Evolutionary conservation across 2,329 filamentous ascomycete genomes (phyloP).

Genomic region (Fusarium beomiforme): DNA sequence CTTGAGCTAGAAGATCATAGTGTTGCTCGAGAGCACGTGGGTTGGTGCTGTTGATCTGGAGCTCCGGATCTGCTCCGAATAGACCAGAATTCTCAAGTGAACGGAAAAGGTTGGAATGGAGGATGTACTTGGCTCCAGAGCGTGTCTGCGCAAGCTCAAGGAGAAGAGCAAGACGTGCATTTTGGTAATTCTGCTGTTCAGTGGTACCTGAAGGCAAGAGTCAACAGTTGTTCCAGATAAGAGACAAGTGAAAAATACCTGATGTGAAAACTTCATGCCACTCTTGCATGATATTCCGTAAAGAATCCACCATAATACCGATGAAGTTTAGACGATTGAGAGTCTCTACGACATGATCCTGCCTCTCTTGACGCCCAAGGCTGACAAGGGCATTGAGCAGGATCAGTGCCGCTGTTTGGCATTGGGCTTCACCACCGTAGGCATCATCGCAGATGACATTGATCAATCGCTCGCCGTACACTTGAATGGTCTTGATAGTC

Average conservation of each 20-base stretch:
- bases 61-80: conserved; percentile 90
- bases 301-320: conserved; percentile 86
- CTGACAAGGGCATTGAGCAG: conserved; percentile 82
- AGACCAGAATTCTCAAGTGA: conserved; percentile 83
- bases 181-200: conserved; percentile 62
- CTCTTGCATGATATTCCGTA: conserved; percentile 80
- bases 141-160: conserved; percentile 86
- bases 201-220: conserved; percentile 46
- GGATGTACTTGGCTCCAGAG: conserved; percentile 84
- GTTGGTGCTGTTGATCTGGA: conserved; percentile 81
- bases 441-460: conserved; percentile 94
- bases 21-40: conserved; percentile 79
- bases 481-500: conserved; percentile 76
- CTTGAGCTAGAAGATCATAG: conserved; percentile 82
- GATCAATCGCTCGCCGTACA: conserved; percentile 79
- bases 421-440: conserved; percentile 81
- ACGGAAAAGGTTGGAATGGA: conserved; percentile 88
- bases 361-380: conserved; percentile 76
- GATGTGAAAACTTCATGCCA: conserved; percentile 66
- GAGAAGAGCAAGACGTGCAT: conserved; percentile 84
- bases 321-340: conserved; percentile 91
- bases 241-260: conserved; percentile 56
- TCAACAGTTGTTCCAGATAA: conserved; percentile 18
- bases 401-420: conserved; percentile 86
- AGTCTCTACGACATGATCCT: conserved; percentile 78